Evolutionary conservation across 768 basidiomycete genomes (phyloP).

Genomic region (Auricularia heimuer): DNA sequence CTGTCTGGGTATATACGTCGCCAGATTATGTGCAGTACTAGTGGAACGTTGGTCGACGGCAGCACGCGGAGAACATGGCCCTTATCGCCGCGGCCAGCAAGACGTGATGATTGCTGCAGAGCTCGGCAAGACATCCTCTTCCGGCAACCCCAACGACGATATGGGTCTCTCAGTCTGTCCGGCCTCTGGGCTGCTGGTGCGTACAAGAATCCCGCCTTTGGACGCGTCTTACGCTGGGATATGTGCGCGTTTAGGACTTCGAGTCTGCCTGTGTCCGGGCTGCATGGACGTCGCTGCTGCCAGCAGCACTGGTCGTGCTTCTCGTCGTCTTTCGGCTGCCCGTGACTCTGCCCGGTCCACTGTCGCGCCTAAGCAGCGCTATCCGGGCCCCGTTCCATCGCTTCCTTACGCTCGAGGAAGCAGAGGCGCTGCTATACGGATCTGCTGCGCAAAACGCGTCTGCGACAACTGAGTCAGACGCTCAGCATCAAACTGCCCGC

Average conservation of each 20-base stretch:
- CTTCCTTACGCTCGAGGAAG: slow-evolving; percentile 46
- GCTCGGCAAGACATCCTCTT: too few relatives aligned
- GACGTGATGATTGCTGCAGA: too few relatives aligned
- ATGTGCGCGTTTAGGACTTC: slow-evolving; percentile 24
- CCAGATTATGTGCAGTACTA: too few relatives aligned
- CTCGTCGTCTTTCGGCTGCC: slow-evolving; percentile 28
- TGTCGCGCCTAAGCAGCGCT: slow-evolving; percentile 2
- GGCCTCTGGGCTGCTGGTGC: background rate
- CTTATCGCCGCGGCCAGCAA: too few relatives aligned
- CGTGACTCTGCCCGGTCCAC: slow-evolving; percentile 11
- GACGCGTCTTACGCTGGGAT: background rate
- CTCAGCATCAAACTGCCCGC: background rate
- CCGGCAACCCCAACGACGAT: too few relatives aligned
- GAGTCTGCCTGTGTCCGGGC: slow-evolving; percentile 36
- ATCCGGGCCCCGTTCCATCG: slow-evolving; percentile 24
- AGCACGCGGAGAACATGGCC: too few relatives aligned
- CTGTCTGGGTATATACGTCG: too few relatives aligned
- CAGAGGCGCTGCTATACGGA: slow-evolving; percentile 28
- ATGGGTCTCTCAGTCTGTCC: background rate
- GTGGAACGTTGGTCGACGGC: too few relatives aligned
- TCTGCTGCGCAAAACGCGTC: background rate
- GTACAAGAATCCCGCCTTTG: background rate
- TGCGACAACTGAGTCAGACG: background rate
- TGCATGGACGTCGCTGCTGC: slow-evolving; percentile 41
- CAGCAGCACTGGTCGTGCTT: slow-evolving; percentile 32